Evolutionary conservation across 371 early-diverging fungal genomes (phyloP), one percentile per base, ranked within the genome.

Genomic region (Rhizomucor pusillus): DNA sequence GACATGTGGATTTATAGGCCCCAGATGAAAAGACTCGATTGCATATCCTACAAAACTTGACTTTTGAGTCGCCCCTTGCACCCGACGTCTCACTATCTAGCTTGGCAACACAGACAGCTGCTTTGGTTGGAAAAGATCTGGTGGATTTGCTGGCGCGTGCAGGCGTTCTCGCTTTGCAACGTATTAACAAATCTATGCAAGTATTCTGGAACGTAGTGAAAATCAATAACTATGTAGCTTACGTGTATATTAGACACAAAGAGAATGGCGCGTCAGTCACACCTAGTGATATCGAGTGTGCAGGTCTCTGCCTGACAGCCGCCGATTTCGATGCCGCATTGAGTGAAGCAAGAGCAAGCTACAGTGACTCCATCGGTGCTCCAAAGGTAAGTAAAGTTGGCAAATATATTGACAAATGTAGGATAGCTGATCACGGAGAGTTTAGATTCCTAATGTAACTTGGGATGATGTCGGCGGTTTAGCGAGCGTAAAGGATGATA

Each of bases 401-500:
- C n/a, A n/a, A n/a, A n/a, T n/a, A n/a, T n/a, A n/a, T n/a, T n/a
- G n/a, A n/a, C n/a, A n/a, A n/a, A n/a, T n/a, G n/a, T n/a, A n/a
- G n/a, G n/a, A n/a, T n/a, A n/a, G 36, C 41, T 25, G 13, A 43
- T 25, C 19, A 16, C 47, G 16, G 13, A 16, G 14, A 11, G 4
- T 55, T 0, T 47, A 86, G 85, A 97, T 97, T 52, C 97, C 98
- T 5, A 89, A 86, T 46, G 95, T 99, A 18, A 91, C 90, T 9
- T 99, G 99, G 97, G 96, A 95, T 54, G 99, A 99, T 73, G 95
- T 99, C 20, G 99, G 99, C 54, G 99, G 99, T 11, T 71, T 99
- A 51, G 93, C 94, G 7, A 85, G 90, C 43, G 99, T 99, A 43
- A 99, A 99, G 67, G 89, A 92, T 57, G 95, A 94, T 59, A 97